These are phyloP conservation scores for Colletotrichum sansevieriae DNA, from an alignment of 2,329 filamentous ascomycete species.

Conservation along the genomic window DNA sequence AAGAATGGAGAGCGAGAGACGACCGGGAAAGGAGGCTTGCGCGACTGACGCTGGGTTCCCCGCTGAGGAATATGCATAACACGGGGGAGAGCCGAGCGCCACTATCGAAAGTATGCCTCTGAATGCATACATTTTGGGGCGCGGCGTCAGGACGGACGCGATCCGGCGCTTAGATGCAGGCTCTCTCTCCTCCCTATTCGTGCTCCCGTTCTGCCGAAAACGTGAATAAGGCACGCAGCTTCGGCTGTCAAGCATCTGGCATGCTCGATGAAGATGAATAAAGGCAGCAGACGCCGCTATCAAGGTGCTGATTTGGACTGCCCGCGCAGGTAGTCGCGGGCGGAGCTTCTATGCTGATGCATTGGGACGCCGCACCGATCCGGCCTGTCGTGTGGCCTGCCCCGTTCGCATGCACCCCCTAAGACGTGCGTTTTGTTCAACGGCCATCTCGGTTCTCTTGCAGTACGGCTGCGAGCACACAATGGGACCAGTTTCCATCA, in stretches of 20 bases:
- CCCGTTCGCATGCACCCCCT: neutral
- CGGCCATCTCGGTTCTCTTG: neutral
- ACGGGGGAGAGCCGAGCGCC: constrained; percentile 15
- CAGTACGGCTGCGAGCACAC: neutral
- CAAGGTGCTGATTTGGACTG: neutral
- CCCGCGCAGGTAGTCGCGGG: neutral
- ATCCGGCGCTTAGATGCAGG: constrained; percentile 19
- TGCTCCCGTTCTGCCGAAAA: neutral
- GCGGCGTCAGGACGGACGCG: constrained; percentile 22
- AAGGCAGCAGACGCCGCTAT: neutral
- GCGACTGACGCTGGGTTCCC: constrained; percentile 16
- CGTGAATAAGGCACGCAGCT: neutral
- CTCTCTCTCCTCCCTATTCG: neutral
- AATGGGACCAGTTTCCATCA: neutral
- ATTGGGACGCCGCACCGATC: constrained; percentile 9
- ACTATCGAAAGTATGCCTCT: constrained; percentile 21
- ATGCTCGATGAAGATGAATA: neutral
- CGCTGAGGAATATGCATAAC: constrained; percentile 6
- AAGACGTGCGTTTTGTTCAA: constrained; percentile 5
- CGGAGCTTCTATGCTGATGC: constrained; percentile 2
- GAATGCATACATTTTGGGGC: neutral
- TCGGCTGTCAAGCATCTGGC: constrained; percentile 14
- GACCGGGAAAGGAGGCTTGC: neutral
- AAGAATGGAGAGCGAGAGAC: neutral
- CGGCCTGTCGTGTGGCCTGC: constrained; percentile 13